Evolutionary conservation across 2,329 filamentous ascomycete species (phyloP).

Genomic region (Moelleriella libera): DNA sequence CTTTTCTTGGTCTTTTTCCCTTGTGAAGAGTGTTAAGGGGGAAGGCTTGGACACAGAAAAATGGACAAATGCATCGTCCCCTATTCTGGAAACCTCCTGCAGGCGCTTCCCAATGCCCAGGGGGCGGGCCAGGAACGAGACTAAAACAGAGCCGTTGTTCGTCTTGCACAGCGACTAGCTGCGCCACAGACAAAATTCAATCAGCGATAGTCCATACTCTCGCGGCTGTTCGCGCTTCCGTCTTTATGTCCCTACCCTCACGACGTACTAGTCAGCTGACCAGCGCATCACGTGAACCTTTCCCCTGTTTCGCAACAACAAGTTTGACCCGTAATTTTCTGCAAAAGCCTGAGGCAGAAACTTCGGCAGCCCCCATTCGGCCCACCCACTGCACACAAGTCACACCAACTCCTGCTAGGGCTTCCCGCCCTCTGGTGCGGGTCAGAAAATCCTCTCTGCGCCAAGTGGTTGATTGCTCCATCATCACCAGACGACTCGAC

Average conservation of each 20-base stretch:
- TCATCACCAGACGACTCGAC: slow-evolving; percentile 22
- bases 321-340: too few relatives aligned
- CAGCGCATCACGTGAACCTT: background rate
- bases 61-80: slow-evolving; percentile 5
- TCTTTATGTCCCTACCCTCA: background rate
- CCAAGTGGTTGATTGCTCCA: slow-evolving; percentile 15
- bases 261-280: background rate
- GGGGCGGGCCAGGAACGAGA: background rate
- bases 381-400: background rate
- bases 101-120: background rate
- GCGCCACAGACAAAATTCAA: background rate
- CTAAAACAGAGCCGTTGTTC: background rate
- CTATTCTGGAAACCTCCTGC: slow-evolving; percentile 5
- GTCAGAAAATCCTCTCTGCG: slow-evolving; percentile 19
- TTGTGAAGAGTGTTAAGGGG: background rate
- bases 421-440: slow-evolving; percentile 21
- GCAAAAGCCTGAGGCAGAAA: slow-evolving; percentile 1
- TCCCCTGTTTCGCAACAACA: too few relatives aligned
- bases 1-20: too few relatives aligned
- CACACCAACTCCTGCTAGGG: slow-evolving; percentile 14
- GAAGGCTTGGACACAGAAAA: background rate
- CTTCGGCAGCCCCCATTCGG: slow-evolving; percentile 6
- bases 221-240: background rate
- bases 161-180: background rate
- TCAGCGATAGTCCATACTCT: too few relatives aligned